A percentile compares a stretch with the other conserved stretches of the same genome.
These are phyloP conservation scores for Cladosporium sp. DNA, from an alignment of 2,329 filamentous ascomycete species.

Conservation along the genomic window DNA sequence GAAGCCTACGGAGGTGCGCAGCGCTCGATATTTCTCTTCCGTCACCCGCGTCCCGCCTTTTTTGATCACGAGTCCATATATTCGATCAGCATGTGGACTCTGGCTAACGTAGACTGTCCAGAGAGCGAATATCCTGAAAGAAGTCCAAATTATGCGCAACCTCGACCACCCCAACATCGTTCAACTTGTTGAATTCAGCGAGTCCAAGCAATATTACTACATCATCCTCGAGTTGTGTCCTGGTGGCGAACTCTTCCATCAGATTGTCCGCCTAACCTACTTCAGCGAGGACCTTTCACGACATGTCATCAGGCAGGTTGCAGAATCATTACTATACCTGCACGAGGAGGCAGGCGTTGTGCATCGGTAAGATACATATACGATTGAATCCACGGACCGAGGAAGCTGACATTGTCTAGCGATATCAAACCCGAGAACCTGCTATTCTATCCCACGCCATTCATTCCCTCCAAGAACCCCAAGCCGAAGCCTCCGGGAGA, in stretches of 20 bases:
- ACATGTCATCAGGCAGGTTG: constrained; percentile 93
- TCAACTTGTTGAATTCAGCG: constrained; percentile 88
- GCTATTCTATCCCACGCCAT: constrained; percentile 82
- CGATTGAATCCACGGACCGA: neutral
- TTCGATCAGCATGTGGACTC: constrained; percentile 21
- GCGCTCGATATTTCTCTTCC: constrained; percentile 17
- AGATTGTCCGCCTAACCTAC: constrained; percentile 96
- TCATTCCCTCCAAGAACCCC: constrained; percentile 75
- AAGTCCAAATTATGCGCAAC: constrained; percentile 98
- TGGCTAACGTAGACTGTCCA: constrained; percentile 43
- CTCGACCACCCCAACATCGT: constrained; percentile 96
- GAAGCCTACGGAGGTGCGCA: constrained; percentile 95
- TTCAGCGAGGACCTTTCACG: constrained; percentile 95
- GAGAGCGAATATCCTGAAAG: constrained; percentile 97
- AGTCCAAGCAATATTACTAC: constrained; percentile 94
- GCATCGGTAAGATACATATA: constrained; percentile 73
- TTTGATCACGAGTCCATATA: constrained; percentile 8
- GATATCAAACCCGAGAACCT: constrained; percentile 99
- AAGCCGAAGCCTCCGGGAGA: constrained; percentile 83
- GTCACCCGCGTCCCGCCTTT: constrained; percentile 23
- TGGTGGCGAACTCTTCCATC: constrained; percentile 95
- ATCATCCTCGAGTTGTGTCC: constrained; percentile 94
- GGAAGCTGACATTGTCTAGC: constrained; percentile 53
- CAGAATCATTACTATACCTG: constrained; percentile 88
- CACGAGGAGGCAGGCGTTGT: constrained; percentile 95